These are phyloP conservation scores for Purpureocillium takamizusanense DNA, from an alignment of 2,329 filamentous ascomycete species.

Conservation along the genomic window DNA sequence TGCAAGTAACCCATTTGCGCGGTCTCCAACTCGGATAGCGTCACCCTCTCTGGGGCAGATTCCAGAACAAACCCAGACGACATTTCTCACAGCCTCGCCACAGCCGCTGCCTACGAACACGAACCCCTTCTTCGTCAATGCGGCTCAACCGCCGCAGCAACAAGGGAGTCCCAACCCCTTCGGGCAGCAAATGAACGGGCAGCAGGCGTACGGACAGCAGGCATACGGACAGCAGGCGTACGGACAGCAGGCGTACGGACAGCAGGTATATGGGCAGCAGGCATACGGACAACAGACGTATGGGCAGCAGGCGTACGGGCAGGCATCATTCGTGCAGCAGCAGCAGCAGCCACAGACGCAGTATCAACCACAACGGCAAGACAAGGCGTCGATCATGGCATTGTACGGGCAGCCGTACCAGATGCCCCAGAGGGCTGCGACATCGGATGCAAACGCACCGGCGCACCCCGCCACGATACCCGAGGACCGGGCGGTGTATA, in stretches of 20 bases:
- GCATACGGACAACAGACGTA: constrained; percentile 10
- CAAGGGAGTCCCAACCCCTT: constrained; percentile 17
- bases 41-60: constrained; percentile 42
- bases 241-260: constrained; percentile 12
- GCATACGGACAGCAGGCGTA: constrained; percentile 6
- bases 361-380: constrained; percentile 40
- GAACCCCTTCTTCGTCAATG: constrained; percentile 28
- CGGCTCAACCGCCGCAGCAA: constrained; percentile 16
- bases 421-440: constrained; percentile 28
- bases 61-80: constrained; percentile 40
- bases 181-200: background rate
- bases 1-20: constrained; percentile 38
- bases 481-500: constrained; percentile 16
- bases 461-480: constrained; percentile 17
- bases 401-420: constrained; percentile 57
- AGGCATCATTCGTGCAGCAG: constrained; percentile 16
- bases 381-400: constrained; percentile 69
- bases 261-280: constrained; percentile 13
- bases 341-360: constrained; percentile 11
- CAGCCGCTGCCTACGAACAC: constrained; percentile 19
- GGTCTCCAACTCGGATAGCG: constrained; percentile 41
- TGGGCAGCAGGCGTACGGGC: constrained; percentile 15
- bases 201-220: too few species aligned
- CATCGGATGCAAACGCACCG: constrained; percentile 19
- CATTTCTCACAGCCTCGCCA: constrained; percentile 24